These are phyloP conservation scores for Chlorella vulgaris DNA, from an alignment of 139 green algal species.

Conservation along the genomic window DNA sequence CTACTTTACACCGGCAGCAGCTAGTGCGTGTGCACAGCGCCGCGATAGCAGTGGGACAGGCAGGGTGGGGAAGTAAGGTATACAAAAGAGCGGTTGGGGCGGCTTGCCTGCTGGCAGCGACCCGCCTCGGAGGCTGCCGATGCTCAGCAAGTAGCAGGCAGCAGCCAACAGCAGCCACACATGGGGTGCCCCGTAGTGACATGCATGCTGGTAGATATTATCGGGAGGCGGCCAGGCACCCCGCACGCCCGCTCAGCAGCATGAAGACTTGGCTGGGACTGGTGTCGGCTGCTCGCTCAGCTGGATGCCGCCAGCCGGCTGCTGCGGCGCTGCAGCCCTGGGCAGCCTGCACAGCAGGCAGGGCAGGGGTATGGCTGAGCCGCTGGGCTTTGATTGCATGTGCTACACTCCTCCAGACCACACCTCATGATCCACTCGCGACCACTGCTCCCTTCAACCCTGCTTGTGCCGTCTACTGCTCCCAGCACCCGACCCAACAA, in stretches of 20 bases:
- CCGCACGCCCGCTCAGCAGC: constrained; percentile 16
- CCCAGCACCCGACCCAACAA: no score
- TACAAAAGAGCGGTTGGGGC: background rate
- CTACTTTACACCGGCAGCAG: background rate
- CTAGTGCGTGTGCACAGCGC: background rate
- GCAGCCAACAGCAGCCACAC: no score
- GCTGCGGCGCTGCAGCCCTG: constrained; percentile 20
- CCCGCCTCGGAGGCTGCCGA: no score
- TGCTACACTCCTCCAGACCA: no score
- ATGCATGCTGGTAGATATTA: background rate
- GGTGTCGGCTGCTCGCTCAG: constrained; percentile 35
- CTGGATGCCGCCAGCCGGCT: constrained; percentile 36
- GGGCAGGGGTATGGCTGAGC: no score
- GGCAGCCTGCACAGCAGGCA: constrained; percentile 15
- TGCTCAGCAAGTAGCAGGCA: no score
- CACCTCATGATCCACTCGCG: no score
- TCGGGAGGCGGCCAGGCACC: background rate
- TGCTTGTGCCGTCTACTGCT: no score
- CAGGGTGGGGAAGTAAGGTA: background rate
- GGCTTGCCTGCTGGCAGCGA: no score
- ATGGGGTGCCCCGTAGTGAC: no score
- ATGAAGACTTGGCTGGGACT: constrained; percentile 19
- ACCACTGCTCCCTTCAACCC: no score
- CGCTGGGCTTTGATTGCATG: background rate
- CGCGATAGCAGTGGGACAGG: background rate